Conservation (phyloP, 495 filamentous ascomycete species). For the Penicillium riverlandense region DNA sequence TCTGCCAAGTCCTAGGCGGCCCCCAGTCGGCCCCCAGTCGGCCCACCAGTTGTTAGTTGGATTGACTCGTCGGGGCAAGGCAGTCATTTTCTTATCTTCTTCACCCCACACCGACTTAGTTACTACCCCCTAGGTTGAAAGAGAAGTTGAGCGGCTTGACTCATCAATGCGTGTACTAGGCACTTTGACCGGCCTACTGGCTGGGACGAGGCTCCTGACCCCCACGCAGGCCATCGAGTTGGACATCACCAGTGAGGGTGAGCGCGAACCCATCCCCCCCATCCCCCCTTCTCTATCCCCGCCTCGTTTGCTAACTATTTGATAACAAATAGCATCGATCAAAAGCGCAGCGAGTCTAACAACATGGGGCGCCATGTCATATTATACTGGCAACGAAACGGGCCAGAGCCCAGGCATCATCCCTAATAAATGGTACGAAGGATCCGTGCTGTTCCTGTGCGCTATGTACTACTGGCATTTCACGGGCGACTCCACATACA, state of each 20-base stretch:
- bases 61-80: too few relatives aligned
- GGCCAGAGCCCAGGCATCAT: constrained; percentile 49
- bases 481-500: constrained; percentile 57
- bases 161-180: too few relatives aligned
- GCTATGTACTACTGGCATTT: constrained; percentile 64
- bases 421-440: constrained; percentile 59
- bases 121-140: too few relatives aligned
- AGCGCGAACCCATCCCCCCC: not conserved
- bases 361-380: constrained; percentile 55
- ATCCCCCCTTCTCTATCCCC: not conserved
- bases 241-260: constrained; percentile 9
- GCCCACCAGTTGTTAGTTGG: too few relatives aligned
- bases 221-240: constrained; percentile 6
- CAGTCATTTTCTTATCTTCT: too few relatives aligned
- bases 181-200: too few relatives aligned
- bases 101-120: too few relatives aligned
- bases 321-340: constrained; percentile 48
- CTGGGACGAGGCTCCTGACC: too few relatives aligned
- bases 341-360: constrained; percentile 49
- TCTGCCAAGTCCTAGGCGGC: too few relatives aligned
- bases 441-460: constrained; percentile 60
- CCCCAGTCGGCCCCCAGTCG: too few relatives aligned
- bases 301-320: not conserved
- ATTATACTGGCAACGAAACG: constrained; percentile 53
- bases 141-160: too few relatives aligned